Percentiles rank a stretch among this genome's conserved stretches.
phyloP scores from a whole-genome alignment of 2,329 filamentous ascomycete genomes.

The Cercospora zeina region DNA sequence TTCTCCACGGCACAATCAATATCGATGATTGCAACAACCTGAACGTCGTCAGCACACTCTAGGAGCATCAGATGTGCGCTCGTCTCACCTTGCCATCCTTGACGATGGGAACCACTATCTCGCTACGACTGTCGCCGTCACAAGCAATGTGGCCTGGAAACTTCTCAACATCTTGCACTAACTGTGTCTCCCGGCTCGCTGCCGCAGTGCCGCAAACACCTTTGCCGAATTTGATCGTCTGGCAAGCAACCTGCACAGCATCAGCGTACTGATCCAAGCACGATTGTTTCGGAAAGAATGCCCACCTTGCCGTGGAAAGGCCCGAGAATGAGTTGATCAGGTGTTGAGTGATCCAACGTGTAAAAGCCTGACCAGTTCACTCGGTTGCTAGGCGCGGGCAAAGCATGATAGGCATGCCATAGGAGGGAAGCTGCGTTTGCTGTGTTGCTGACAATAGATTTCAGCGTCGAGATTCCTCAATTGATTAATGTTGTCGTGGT shows the following conservation, averaged over 20 bases:
- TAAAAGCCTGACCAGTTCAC: conserved; percentile 87
- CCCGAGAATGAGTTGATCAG: conserved; percentile 66
- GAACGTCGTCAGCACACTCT: conserved; percentile 22
- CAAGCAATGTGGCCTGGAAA: conserved; percentile 84
- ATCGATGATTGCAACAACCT: conserved; percentile 74
- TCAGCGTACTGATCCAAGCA: neutral
- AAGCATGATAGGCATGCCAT: conserved; percentile 76
- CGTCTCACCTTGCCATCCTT: conserved; percentile 49
- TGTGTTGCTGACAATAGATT: conserved; percentile 60
- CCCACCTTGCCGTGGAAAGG: conserved; percentile 72
- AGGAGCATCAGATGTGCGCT: neutral
- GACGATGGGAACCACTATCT: conserved; percentile 77
- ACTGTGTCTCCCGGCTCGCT: conserved; percentile 59
- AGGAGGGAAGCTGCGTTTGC: conserved; percentile 73
- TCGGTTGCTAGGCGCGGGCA: conserved; percentile 62
- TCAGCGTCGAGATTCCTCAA: neutral
- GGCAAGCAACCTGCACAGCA: conserved; percentile 59
- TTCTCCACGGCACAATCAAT: conserved; percentile 68
- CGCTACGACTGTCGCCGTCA: conserved; percentile 72
- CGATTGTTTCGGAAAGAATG: neutral
- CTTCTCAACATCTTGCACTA: conserved; percentile 66
- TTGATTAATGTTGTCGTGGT: neutral
- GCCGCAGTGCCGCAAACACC: conserved; percentile 77
- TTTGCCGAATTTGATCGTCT: conserved; percentile 69
- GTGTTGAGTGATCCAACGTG: conserved; percentile 56